Percentiles rank a stretch among this genome's conserved stretches.
Conservation (phyloP, 345 rosid species). For the Raphanus raphanistrum region DNA sequence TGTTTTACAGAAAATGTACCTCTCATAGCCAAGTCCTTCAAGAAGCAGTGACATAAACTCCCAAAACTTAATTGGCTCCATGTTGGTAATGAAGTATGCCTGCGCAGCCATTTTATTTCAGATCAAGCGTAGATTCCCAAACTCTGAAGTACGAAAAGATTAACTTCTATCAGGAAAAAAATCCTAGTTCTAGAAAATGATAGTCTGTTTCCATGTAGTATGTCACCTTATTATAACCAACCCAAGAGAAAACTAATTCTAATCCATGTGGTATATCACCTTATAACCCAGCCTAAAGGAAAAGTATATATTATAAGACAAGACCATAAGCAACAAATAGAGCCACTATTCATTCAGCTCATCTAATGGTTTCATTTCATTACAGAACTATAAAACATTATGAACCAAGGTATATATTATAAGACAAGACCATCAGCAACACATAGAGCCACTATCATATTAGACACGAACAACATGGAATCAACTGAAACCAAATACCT, state of each 20-base stretch:
- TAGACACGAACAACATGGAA: neutral
- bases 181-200: neutral
- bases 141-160: neutral
- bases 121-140: neutral
- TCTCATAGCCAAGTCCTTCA: conserved; percentile 91
- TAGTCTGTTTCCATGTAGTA: neutral
- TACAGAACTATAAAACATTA: neutral
- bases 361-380: neutral
- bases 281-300: neutral
- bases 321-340: neutral
- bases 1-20: conserved; percentile 43
- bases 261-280: neutral
- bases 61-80: conserved; percentile 92
- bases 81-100: conserved; percentile 91
- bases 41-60: conserved; percentile 70
- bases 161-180: neutral
- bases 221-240: conserved; percentile 4
- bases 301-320: neutral
- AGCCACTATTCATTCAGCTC: neutral
- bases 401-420: neutral
- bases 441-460: neutral
- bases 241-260: neutral
- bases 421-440: neutral
- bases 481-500: conserved; percentile 52
- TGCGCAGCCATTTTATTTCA: conserved; percentile 38